Evolutionary conservation across 768 basidiomycete species (phyloP).

Genomic region (Podaxis pistillaris): DNA sequence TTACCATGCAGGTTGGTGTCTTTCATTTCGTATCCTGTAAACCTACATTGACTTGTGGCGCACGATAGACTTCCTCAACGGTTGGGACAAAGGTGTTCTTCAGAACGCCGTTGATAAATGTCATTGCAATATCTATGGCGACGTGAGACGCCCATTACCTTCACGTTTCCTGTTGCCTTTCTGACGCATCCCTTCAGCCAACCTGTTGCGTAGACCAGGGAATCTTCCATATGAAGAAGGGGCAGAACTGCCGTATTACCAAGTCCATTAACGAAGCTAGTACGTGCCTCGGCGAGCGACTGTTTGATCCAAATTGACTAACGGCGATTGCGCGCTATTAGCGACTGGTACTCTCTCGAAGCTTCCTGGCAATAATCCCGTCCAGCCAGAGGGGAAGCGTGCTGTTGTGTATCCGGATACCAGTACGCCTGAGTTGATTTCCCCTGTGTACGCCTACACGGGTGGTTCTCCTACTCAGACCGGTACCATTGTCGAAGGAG

Average conservation of each 20-base stretch:
- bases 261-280: slow-evolving; percentile 46
- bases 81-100: slow-evolving; percentile 59
- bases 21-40: neutral
- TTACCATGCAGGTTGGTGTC: slow-evolving; percentile 48
- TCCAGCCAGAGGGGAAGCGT: slow-evolving; percentile 33
- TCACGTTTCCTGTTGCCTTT: neutral
- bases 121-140: slow-evolving; percentile 44
- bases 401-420: slow-evolving; percentile 33
- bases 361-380: slow-evolving; percentile 56
- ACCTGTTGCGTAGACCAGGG: slow-evolving; percentile 45
- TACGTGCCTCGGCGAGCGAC: slow-evolving; percentile 20
- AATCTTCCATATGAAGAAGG: slow-evolving; percentile 41
- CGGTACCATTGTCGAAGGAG: slow-evolving; percentile 25
- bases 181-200: slow-evolving; percentile 23
- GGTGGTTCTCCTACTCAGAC: slow-evolving; percentile 36
- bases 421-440: slow-evolving; percentile 37
- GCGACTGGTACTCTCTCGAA: slow-evolving; percentile 44
- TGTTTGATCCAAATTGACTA: slow-evolving; percentile 1
- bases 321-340: slow-evolving; percentile 18
- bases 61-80: slow-evolving; percentile 49
- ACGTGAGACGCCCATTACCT: slow-evolving; percentile 26
- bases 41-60: neutral
- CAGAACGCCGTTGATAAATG: slow-evolving; percentile 55
- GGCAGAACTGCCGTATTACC: slow-evolving; percentile 43
- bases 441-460: slow-evolving; percentile 47